Evolutionary conservation across 805 yeast species (phyloP).

Genomic region (Pichia californica): DNA sequence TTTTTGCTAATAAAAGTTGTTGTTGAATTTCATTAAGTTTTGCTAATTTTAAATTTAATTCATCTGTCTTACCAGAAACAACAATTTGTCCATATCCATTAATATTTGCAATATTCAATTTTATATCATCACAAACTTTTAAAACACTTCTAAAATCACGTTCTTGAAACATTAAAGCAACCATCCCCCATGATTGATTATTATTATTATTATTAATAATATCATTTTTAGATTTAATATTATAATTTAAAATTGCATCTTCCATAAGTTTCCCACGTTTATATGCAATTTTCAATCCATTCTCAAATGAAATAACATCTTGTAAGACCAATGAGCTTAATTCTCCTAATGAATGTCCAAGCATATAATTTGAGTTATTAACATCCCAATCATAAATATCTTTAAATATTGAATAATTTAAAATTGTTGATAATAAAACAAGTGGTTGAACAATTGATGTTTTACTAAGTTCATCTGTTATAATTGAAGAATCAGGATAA

Average conservation of each 20-base stretch:
- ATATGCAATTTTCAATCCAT: conserved; percentile 23
- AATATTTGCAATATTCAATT: conserved; percentile 25
- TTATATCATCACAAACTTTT: conserved; percentile 13
- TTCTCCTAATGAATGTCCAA: conserved; percentile 35
- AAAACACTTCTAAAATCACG: conserved; percentile 17
- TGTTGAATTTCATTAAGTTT: conserved; percentile 12
- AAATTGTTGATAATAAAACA: conserved; percentile 16
- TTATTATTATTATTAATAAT: not conserved
- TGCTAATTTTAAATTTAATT: conserved; percentile 14
- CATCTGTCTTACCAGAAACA: conserved; percentile 23
- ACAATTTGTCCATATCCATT: conserved; percentile 32
- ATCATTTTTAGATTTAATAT: conserved; percentile 7
- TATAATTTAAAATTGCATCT: conserved; percentile 9
- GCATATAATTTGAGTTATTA: conserved; percentile 16
- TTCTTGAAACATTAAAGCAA: conserved; percentile 26
- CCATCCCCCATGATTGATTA: conserved; percentile 30
- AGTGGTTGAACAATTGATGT: conserved; percentile 15
- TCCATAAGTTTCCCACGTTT: conserved; percentile 31
- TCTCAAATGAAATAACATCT: conserved; percentile 19
- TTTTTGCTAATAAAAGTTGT: conserved; percentile 12
- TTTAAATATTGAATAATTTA: conserved; percentile 18
- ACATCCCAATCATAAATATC: conserved; percentile 16
- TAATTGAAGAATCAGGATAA: not conserved
- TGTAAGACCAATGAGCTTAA: conserved; percentile 26
- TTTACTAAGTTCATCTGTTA: not conserved